phyloP scores from a whole-genome alignment of 1,284 basidiomycete genomes.

The Leccinum griseonigrum region DNA sequence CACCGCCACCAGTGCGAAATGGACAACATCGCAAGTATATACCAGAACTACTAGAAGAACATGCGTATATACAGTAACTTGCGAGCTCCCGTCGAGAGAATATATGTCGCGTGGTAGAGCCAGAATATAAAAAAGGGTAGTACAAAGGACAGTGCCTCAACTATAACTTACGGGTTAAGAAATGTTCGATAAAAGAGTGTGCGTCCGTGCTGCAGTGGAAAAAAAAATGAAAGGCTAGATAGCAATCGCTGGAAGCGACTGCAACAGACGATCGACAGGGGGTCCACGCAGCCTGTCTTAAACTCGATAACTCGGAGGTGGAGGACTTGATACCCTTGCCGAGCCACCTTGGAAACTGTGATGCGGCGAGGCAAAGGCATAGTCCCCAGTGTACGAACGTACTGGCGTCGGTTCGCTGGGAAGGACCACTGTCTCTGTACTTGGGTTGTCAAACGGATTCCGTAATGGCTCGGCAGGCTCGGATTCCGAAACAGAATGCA shows the following conservation, averaged over 20 bases:
- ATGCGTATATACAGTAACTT: neutral
- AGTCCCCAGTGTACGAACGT: conserved; percentile 14
- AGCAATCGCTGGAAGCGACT: neutral
- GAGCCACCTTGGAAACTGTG: conserved; percentile 23
- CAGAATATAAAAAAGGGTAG: conserved; percentile 2
- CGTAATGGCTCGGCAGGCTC: conserved; percentile 10
- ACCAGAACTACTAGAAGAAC: neutral
- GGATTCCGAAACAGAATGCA: conserved; percentile 23
- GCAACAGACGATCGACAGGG: neutral
- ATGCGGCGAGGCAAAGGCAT: conserved; percentile 24
- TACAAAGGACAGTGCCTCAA: conserved; percentile 14
- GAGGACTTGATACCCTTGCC: conserved; percentile 14
- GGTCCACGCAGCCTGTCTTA: conserved; percentile 2
- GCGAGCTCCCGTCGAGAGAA: neutral
- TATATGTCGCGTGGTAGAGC: neutral
- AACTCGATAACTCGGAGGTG: conserved; percentile 23
- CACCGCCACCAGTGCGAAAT: neutral
- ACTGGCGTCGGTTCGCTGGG: conserved; percentile 14
- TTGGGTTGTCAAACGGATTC: conserved; percentile 25
- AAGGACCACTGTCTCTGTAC: conserved; percentile 17
- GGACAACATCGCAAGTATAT: neutral
- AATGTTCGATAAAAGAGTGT: conserved; percentile 1
- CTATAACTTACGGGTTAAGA: conserved; percentile 21
- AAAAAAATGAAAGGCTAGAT: neutral
- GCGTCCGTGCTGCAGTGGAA: conserved; percentile 5